Percentiles rank a stretch among this genome's conserved stretches.
Conservation (phyloP, 306 rosid species). For the Canavalia ensiformis region DNA sequence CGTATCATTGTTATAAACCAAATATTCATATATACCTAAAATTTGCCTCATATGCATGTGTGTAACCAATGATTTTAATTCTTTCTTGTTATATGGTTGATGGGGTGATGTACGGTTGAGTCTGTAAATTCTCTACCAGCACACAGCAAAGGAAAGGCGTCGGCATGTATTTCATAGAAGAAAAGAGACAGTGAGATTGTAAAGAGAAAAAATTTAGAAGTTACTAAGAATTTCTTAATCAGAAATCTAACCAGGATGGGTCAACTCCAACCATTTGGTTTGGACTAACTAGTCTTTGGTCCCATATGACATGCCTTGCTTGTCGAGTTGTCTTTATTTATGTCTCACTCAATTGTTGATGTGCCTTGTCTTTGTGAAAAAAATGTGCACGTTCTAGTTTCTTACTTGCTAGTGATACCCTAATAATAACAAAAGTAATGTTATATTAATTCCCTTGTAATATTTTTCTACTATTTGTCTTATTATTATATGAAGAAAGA, state of each 20-base stretch:
- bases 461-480: too few relatives aligned
- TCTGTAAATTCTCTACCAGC: background rate
- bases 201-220: background rate
- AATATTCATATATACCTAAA: background rate
- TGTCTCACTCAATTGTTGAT: conserved; percentile 27
- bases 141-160: background rate
- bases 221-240: background rate
- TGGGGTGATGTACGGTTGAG: background rate
- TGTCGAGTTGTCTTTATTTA: conserved; percentile 35
- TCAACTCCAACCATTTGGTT: conserved; percentile 17
- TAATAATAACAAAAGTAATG: background rate
- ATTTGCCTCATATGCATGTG: background rate
- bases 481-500: too few relatives aligned
- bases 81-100: background rate
- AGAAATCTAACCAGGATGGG: background rate
- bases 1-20: too few relatives aligned
- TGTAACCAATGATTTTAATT: background rate
- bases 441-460: too few relatives aligned
- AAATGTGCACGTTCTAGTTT: background rate
- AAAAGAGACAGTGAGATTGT: background rate
- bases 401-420: background rate
- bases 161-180: background rate
- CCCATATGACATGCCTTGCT: background rate
- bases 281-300: background rate
- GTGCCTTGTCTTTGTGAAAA: background rate